These are phyloP conservation scores for Cadophora sp. DNA, from an alignment of 2,329 filamentous ascomycete genomes.

Conservation along the genomic window DNA sequence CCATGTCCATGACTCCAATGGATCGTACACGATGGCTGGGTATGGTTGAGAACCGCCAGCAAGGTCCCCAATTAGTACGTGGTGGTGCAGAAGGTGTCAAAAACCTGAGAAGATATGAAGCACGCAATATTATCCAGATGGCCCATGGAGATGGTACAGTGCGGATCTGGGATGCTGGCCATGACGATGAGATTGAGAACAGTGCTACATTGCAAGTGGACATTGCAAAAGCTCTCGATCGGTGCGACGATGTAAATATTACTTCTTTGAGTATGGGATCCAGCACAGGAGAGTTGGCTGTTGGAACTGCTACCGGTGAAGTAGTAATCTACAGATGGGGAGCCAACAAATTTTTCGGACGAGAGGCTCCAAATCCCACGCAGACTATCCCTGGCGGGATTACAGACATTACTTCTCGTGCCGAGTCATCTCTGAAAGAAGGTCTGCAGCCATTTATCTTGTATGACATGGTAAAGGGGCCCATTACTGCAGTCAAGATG, in stretches of 20 bases:
- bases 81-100: slow-evolving; percentile 78
- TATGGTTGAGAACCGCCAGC: slow-evolving; percentile 82
- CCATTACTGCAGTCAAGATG: slow-evolving; percentile 79
- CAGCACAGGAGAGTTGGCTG: slow-evolving; percentile 83
- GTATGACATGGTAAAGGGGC: slow-evolving; percentile 82
- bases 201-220: slow-evolving; percentile 82
- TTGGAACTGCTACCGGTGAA: slow-evolving; percentile 84
- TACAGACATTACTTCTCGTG: slow-evolving; percentile 74
- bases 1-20: slow-evolving; percentile 73
- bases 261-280: slow-evolving; percentile 81
- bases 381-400: slow-evolving; percentile 72
- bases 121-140: slow-evolving; percentile 83
- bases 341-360: slow-evolving; percentile 75
- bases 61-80: slow-evolving; percentile 78
- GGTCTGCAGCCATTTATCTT: slow-evolving; percentile 82
- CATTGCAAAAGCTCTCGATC: slow-evolving; percentile 79
- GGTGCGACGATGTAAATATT: slow-evolving; percentile 79
- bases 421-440: slow-evolving; percentile 76
- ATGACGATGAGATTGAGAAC: slow-evolving; percentile 94
- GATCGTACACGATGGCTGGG: slow-evolving; percentile 86
- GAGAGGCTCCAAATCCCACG: slow-evolving; percentile 59
- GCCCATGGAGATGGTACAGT: slow-evolving; percentile 91
- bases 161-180: slow-evolving; percentile 91
- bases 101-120: slow-evolving; percentile 78
- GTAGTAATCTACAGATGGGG: slow-evolving; percentile 88